Base-by-base conservation (phyloP, 306 rosid species). In the Glycine tomentella region DNA sequence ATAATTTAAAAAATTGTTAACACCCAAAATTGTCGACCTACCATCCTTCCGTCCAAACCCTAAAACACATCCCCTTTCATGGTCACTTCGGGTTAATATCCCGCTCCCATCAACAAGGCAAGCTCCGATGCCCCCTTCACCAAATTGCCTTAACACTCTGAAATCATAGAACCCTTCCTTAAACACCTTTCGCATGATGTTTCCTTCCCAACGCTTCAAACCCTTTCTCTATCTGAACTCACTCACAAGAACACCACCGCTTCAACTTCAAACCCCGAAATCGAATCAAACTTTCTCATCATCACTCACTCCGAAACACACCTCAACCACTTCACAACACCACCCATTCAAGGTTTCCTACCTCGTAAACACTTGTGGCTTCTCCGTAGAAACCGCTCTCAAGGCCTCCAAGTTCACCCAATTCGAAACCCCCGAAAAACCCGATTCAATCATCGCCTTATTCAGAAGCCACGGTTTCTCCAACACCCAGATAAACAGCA, bases 361-460 rank as follows among this genome's bases (percentile, higher is more conserved):
- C 20, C 20, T 20, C 20, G 1, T 20, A 20, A 62, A 62, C 68
- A 13, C 11, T 6, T 6, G 68, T 4, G 68, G 16, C 0, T 62
- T 62, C 9, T 62, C 68, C 2, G 45, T 45, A 12, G 68, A 62
- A 62, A 62, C 44, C 15, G 68, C 68, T 62, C 68, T 62, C 45
- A 33, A 33, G 45, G 68, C 68, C 15, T 62, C 68, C 68, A 62
- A 62, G n/a, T 11, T 62, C 9, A 3, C 4, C 34, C 68, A 11
- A 5, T 62, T 62, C 17, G 44, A 62, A 5, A 62, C 15, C 45
- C 1, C 45, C 2, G 9, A 62, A 33, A 62, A 62, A 6, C 68
- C 68, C n/a, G n/a, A n/a, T n/a, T n/a, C n/a, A n/a, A 20, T 20
- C 20, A 20, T 20, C 20, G 20, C 20, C 0, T 20, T 20, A 1